Conservation (phyloP, 495 filamentous ascomycete genomes). For the Oleoguttula mirabilis region DNA sequence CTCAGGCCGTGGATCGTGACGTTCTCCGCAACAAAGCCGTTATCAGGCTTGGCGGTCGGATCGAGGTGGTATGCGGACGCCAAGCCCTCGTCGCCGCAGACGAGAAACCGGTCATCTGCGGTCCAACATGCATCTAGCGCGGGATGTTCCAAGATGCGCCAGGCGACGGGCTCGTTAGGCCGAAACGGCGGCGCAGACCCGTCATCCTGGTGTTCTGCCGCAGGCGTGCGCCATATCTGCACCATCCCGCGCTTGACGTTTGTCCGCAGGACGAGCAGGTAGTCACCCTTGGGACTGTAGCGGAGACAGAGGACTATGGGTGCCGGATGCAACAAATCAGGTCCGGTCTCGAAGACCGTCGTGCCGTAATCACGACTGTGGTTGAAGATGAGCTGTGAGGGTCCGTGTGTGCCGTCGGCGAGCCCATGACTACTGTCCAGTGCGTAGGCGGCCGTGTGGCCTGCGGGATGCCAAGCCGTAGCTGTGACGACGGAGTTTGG, state of each 20-base stretch:
- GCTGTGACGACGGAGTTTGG: conserved; percentile 6
- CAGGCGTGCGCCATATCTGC: conserved; percentile 4
- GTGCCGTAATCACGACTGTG: conserved; percentile 3
- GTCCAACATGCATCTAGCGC: conserved; percentile 23
- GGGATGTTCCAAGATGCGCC: conserved; percentile 10
- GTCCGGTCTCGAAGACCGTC: neutral
- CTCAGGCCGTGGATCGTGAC: neutral
- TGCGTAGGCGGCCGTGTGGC: conserved; percentile 9
- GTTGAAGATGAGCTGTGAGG: too few relatives aligned
- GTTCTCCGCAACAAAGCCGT: neutral
- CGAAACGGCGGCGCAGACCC: neutral
- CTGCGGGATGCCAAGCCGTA: conserved; percentile 15
- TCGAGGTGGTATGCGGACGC: conserved; percentile 15
- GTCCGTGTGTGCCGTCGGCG: too few relatives aligned
- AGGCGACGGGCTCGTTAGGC: conserved; percentile 16
- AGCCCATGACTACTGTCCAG: conserved; percentile 1
- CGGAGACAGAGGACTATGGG: conserved; percentile 8
- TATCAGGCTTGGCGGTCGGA: neutral
- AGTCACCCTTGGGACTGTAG: conserved; percentile 5
- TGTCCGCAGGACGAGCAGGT: conserved; percentile 11
- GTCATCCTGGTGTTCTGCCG: too few relatives aligned
- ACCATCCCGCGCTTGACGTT: conserved; percentile 9
- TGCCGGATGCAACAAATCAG: conserved; percentile 11
- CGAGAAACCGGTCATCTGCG: conserved; percentile 19
- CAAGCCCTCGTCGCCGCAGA: conserved; percentile 20